Conservation (phyloP, 164 flowering plant genomes). For the Saururus chinensis region DNA sequence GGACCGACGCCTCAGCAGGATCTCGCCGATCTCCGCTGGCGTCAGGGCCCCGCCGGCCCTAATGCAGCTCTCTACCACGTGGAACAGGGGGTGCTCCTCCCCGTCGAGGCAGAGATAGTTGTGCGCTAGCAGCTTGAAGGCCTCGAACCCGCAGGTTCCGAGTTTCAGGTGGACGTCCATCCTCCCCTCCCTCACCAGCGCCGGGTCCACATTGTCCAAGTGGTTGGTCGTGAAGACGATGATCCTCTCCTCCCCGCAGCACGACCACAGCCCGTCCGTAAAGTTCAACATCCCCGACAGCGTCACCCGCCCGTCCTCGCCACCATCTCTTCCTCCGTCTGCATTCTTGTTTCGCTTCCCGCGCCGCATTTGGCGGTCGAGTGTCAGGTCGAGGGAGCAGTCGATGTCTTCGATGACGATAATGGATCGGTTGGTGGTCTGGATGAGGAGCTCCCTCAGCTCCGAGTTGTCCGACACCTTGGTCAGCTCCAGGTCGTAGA, state of each 20-base stretch:
- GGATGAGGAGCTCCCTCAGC: constrained; percentile 38
- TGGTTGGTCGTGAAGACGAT: constrained; percentile 66
- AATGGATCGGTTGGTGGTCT: constrained; percentile 47
- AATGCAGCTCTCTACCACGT: constrained; percentile 39
- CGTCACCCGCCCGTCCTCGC: constrained; percentile 39
- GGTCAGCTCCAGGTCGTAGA: constrained; percentile 60
- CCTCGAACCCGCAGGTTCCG: constrained; percentile 33
- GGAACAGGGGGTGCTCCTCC: constrained; percentile 23
- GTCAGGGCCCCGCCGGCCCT: constrained; percentile 40
- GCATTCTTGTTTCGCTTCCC: background rate
- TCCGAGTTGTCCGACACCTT: constrained; percentile 50
- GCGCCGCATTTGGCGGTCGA: constrained; percentile 15
- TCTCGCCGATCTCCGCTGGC: constrained; percentile 55
- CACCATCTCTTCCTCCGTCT: constrained; percentile 1
- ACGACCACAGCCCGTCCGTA: constrained; percentile 68
- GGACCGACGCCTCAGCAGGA: constrained; percentile 33
- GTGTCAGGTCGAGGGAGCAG: constrained; percentile 50
- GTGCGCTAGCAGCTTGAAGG: constrained; percentile 30
- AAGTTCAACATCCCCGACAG: constrained; percentile 54
- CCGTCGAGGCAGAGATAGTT: constrained; percentile 34
- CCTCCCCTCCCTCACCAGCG: constrained; percentile 46
- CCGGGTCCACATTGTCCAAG: constrained; percentile 47
- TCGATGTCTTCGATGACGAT: constrained; percentile 75
- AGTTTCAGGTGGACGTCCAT: constrained; percentile 59
- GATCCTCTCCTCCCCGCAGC: constrained; percentile 64